Percentiles rank a stretch among this genome's conserved stretches.
These are phyloP conservation scores for Haplographium delicatum DNA, from an alignment of 495 filamentous ascomycete species.

Conservation along the genomic window DNA sequence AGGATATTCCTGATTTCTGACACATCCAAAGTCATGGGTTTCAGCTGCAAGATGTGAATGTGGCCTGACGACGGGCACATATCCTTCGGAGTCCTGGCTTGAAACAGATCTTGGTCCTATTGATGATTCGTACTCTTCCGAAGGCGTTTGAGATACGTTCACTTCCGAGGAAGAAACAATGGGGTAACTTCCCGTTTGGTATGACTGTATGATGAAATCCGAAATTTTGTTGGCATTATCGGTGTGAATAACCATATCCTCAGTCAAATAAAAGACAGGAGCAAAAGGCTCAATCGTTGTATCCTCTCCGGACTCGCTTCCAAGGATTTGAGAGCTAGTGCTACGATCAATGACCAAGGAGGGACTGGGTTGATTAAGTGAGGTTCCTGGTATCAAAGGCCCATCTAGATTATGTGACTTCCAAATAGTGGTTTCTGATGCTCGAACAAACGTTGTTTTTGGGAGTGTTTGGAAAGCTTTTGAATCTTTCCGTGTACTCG, in stretches of 20 bases:
- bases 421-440: slow-evolving; percentile 19
- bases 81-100: neutral
- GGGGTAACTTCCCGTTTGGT: slow-evolving; percentile 21
- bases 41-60: slow-evolving; percentile 4
- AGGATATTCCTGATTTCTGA: slow-evolving; percentile 8
- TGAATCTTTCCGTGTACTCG: neutral
- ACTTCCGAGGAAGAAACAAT: neutral
- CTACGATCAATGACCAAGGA: no score
- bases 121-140: neutral
- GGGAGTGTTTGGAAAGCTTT: slow-evolving; percentile 7
- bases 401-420: slow-evolving; percentile 3
- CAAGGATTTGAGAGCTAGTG: no score
- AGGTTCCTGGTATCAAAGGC: neutral
- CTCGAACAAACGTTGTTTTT: slow-evolving; percentile 13
- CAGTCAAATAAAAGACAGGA: slow-evolving; percentile 21
- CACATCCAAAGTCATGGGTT: slow-evolving; percentile 3
- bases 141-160: neutral
- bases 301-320: no score
- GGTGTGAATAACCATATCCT: slow-evolving; percentile 25
- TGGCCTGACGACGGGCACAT: neutral
- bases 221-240: slow-evolving; percentile 13
- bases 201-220: slow-evolving; percentile 20
- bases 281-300: slow-evolving; percentile 6
- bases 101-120: neutral
- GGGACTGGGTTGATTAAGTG: no score